Evolutionary conservation across 2,329 filamentous ascomycete genomes (phyloP), one percentile per base, ranked within the genome.

Genomic region (Botrytis hyacinthi): DNA sequence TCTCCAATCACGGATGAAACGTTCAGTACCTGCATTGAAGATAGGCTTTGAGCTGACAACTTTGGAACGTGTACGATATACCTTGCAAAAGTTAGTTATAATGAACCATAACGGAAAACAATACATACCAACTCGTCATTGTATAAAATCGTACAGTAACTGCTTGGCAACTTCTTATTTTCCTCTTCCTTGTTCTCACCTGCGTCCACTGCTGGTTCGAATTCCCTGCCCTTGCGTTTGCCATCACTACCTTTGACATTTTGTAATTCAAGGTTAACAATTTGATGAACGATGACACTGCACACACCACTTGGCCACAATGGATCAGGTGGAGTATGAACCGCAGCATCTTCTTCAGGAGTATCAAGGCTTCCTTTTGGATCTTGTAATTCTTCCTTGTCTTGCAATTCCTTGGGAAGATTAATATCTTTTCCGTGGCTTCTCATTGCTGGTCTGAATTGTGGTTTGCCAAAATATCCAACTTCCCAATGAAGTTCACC

Each of bases 401-500:
- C 88, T 74, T 89, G 89, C 46, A 98, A 87, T 73, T 90, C 88
- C 73, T 91, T 87, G 4, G 94, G 94, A 4, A 98, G 86, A 74
- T 88, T 91, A 74, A 90, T 87, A 81, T 97, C 92, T 83, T 94
- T 93, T 61, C 95, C 95, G 80, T 97, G 93, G 0, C 94, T 97
- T 59, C 93, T 89, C 63, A 98, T 86, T 20, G 94, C 93, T 76
- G 91, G 89, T 71, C 95, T 89, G 84, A 98, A 94, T 77, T 94
- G 90, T 1, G 95, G 94, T 84, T 97, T 98, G 78, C 91, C 91
- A 78, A 98, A 98, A 84, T 92, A 98, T 10, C 95, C 96, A 65
- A 98, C 94, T 82, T 98, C 95, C 95, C 95, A 98, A 80, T 97
- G 91, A 57, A 99, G 87, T 80, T 97, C 91, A 42, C 96, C 95